A percentile compares a stretch with the other conserved stretches of the same genome.
Evolutionary conservation across 257 asterid species (phyloP).

Genomic region (Linderniella brevidens): DNA sequence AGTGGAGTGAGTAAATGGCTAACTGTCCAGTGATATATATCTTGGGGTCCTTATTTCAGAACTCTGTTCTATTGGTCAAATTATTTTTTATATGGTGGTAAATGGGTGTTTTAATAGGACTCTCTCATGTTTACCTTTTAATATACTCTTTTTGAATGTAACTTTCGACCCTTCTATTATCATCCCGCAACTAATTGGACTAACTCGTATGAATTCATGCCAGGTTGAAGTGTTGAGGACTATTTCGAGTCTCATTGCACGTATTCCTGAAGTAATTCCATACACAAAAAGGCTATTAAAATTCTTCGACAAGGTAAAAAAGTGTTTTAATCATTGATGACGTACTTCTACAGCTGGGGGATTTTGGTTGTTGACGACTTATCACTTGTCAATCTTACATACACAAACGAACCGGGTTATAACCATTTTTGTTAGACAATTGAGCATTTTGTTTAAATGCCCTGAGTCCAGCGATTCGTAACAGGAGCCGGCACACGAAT

Average conservation of each 20-base stretch:
- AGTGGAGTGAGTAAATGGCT: too few species aligned
- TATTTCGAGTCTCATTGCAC: conserved; percentile 68
- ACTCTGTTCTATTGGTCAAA: too few species aligned
- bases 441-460: not conserved
- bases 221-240: conserved; percentile 96
- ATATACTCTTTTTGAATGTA: too few species aligned
- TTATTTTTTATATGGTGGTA: too few species aligned
- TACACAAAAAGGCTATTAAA: conserved; percentile 66
- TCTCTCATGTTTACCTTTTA: too few species aligned
- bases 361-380: too few species aligned
- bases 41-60: too few species aligned
- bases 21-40: too few species aligned
- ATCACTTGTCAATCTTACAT: not conserved
- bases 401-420: too few species aligned
- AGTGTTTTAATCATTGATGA: conserved; percentile 11
- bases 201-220: conserved; percentile 12
- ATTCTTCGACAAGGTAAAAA: conserved; percentile 91
- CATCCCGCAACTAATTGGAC: not conserved
- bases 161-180: not conserved
- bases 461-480: conserved; percentile 1
- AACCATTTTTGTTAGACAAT: conserved; percentile 5
- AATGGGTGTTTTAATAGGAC: too few species aligned
- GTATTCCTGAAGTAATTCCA: conserved; percentile 51
- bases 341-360: not conserved
- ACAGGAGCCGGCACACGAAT: too few species aligned